Evolutionary conservation across 1,139 yeast species (phyloP).

Genomic region (Magnusiomyces fungicola): DNA sequence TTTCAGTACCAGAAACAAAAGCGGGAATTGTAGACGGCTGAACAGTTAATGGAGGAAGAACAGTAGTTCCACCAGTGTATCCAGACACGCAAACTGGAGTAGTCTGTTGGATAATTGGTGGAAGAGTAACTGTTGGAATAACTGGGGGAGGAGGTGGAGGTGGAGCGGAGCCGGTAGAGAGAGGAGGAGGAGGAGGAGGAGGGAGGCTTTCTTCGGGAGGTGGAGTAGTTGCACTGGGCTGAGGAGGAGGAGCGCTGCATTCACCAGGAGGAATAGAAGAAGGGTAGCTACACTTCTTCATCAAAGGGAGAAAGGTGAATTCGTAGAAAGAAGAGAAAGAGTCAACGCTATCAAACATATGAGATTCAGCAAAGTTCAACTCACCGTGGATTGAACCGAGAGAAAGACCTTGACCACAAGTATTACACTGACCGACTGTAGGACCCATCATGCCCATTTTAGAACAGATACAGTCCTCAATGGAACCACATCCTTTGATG

Average conservation of each 20-base stretch:
- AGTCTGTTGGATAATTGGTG: not conserved
- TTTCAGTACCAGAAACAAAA: not conserved
- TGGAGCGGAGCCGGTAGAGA: not conserved
- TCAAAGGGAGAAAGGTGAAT: slow-evolving; percentile 9
- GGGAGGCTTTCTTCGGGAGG: not conserved
- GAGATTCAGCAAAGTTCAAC: slow-evolving; percentile 11
- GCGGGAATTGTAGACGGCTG: slow-evolving; percentile 3
- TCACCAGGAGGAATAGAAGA: slow-evolving; percentile 4
- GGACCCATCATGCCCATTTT: slow-evolving; percentile 2
- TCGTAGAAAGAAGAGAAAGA: slow-evolving; percentile 12
- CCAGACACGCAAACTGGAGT: slow-evolving; percentile 4
- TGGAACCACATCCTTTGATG: slow-evolving; percentile 7
- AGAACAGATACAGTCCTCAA: slow-evolving; percentile 12
- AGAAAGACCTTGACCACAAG: slow-evolving; percentile 13
- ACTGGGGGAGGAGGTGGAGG: not conserved
- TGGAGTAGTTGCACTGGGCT: not conserved
- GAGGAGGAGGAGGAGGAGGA: not conserved
- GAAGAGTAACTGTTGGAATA: slow-evolving; percentile 6
- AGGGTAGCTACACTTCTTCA: slow-evolving; percentile 8
- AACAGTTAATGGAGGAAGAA: slow-evolving; percentile 4
- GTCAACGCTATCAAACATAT: slow-evolving; percentile 6
- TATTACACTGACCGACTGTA: slow-evolving; percentile 10
- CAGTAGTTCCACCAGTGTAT: slow-evolving; percentile 1
- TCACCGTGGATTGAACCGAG: slow-evolving; percentile 4
- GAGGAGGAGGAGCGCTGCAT: slow-evolving; percentile 1